Evolutionary conservation across 2,329 filamentous ascomycete species (phyloP), one percentile per base, ranked within the genome.

Genomic region (Phaeosphaeriaceae sp.): DNA sequence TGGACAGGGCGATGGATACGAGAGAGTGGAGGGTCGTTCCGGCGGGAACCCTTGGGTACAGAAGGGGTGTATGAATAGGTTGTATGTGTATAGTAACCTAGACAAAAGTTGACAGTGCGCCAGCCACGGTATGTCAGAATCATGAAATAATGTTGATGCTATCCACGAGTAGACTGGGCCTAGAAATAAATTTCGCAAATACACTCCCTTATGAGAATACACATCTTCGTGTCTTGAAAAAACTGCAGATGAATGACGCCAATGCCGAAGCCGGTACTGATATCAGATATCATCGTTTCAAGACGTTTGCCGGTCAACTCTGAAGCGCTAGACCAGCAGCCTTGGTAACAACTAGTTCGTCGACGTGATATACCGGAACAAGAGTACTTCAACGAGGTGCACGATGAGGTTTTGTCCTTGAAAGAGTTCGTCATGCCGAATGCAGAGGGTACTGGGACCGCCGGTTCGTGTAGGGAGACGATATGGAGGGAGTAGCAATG

Each of bases 1-100:
- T 76, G 25, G 73, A 73, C 1, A 57, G 58, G 31, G 61, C 61
- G 6, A 27, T 58, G 36, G 65, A 71, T 51, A 31, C 54, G 1
- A 55, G 65, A 47, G 36, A 54, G 6, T 70, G 65, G 68, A 27
- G 54, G 17, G 52, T 59, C 22, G 65, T 61, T 21, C 53, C 56
- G 3, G 44, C 25, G 20, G 53, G 51, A 5, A 60, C 62, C 24
- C 48, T 61, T 48, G 33, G 24, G 33, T 64, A 63, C 55, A 33
- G 52, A 20, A 61, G 52, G 42, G 53, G 45, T 44, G 31, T n/a
- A 7, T 42, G 36, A 48, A 36, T 9, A n/a, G 48, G 13, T 51
- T 21, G 25, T 31, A 50, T 51, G 56, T 7, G 25, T 27, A 27
- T 27, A 4, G 25, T 4, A 9, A 27, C n/a, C n/a, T n/a, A 27